Base-by-base conservation (phyloP, 176 grass and related monocot species). In the Carex littledalei region DNA sequence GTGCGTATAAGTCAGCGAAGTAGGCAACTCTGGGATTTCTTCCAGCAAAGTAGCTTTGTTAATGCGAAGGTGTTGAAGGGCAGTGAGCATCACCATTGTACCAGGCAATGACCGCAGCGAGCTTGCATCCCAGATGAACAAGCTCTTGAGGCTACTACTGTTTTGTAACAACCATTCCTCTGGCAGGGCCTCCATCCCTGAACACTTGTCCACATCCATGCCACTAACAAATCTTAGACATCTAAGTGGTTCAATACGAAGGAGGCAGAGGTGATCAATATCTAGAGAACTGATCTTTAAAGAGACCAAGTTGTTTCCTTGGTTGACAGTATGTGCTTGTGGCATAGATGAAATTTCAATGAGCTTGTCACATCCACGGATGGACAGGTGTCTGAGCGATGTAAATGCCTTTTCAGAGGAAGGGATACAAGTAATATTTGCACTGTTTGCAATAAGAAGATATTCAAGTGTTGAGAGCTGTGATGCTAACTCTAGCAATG, bases 121-220 rank as follows among this genome's bases (percentile, higher is more conserved):
- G 7, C 14, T 81, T 58, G 84, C 84, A 63, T 63, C 9, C 0
- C 0, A 0, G 7, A 89, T 83, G 41, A 0, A 35, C 2, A 91
- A 6, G 2, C 13, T 18, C 35, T 73, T 66, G 15, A 89, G 80
- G 5, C 45, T 4, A 79, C 3, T 29, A 2, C 8, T 24, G 26
- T 91, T 91, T 41, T 76, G 87, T 10, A 88, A 60, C 26, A 91
- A 67, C 90, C 87, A 88, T 84, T 54, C 45, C 43, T 91, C 84
- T 2, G 87, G 90, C 21, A 88, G 78, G 58, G 24, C 55, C 18
- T 67, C 45, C 78, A 88, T 37, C 60, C 71, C n/a, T 3, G 2
- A 26, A 3, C 81, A 82, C 4, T 15, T 22, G 3, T 8, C 0
- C 64, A 91, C 81, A 5, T 5, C 0, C 7, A 49, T 4, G 7